Base-by-base conservation (phyloP, 2,329 filamentous ascomycete species). In the Hymenoscyphus fructigenus region DNA sequence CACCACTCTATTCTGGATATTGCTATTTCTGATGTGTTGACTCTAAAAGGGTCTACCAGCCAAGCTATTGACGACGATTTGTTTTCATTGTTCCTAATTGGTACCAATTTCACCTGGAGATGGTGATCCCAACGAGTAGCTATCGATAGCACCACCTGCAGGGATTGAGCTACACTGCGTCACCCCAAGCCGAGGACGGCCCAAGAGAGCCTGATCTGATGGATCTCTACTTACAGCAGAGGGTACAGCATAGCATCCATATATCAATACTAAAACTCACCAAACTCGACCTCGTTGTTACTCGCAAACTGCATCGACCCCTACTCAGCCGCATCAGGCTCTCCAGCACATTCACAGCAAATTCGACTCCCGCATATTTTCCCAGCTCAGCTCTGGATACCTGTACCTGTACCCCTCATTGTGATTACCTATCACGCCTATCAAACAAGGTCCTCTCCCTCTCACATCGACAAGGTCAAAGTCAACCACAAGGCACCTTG, bases 401-500 rank as follows among this genome's bases (percentile, higher is more conserved):
- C 44, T 23, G 3, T 12, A 59, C 10, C 17, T 14, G 4, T 26
- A 23, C 10, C 36, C 15, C 15, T 41, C 58, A 36, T 47, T 9
- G 32, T 28, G 58, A 57, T 17, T 29, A 57, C 26, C 55, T 32
- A 57, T 34, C 28, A 57, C 47, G 9, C 47, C 41, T 60, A 60
- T 60, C 41, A 53, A 60, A 53, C 57, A 23, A 23, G 6, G 17
- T n/a, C 6, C 32, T 23, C 26, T 15, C 53, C 23, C 12, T 56
- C 29, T n/a, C 12, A 32, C 26, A n/a, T 14, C 28, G 7, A 55
- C 44, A 15, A 60, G 23, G 23, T 14, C 29, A 56, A 61, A 20
- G n/a, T 34, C 47, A 61, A 57, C 60, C 23, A 53, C 50, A 56
- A 61, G 60, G n/a, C 50, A 38, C 32, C 26, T 56, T 56, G 32